phyloP scores from a whole-genome alignment of 2,329 filamentous ascomycete species.

The Neospermospora avenae region DNA sequence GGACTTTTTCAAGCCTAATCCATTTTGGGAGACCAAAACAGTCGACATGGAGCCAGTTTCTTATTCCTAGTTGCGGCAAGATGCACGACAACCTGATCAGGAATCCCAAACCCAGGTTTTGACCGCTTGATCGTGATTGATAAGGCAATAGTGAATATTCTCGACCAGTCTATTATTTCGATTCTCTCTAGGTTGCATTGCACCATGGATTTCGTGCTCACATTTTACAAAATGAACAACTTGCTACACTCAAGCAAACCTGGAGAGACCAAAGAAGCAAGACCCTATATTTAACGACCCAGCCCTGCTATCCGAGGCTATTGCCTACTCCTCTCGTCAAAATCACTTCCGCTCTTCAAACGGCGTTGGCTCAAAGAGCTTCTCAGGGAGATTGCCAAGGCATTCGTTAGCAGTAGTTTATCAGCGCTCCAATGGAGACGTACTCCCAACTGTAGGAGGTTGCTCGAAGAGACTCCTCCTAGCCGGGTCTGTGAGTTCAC shows the following conservation, averaged over 20 bases:
- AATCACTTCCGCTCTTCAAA: not conserved
- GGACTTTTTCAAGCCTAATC: constrained; percentile 2
- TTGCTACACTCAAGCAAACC: not conserved
- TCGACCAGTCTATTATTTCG: not conserved
- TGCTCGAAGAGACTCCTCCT: constrained; percentile 10
- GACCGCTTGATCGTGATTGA: not conserved
- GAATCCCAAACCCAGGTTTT: not conserved
- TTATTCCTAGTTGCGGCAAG: not conserved
- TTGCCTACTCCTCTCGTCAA: not conserved
- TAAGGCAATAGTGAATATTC: not conserved
- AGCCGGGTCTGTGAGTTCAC: constrained; percentile 15
- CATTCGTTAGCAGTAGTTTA: not conserved
- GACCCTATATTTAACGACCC: not conserved
- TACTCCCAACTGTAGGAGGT: constrained; percentile 1
- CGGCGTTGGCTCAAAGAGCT: not conserved
- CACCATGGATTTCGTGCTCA: constrained; percentile 1
- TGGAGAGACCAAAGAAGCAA: not conserved
- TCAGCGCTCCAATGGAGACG: not conserved
- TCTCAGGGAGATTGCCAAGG: not conserved
- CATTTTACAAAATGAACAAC: not conserved
- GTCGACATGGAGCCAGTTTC: constrained; percentile 2
- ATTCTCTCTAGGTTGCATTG: not conserved
- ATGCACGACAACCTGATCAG: not conserved
- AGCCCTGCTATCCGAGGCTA: not conserved
- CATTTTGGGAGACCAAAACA: not conserved